Conservation (phyloP, 257 asterid genomes). For the Solanum appendiculatum region DNA sequence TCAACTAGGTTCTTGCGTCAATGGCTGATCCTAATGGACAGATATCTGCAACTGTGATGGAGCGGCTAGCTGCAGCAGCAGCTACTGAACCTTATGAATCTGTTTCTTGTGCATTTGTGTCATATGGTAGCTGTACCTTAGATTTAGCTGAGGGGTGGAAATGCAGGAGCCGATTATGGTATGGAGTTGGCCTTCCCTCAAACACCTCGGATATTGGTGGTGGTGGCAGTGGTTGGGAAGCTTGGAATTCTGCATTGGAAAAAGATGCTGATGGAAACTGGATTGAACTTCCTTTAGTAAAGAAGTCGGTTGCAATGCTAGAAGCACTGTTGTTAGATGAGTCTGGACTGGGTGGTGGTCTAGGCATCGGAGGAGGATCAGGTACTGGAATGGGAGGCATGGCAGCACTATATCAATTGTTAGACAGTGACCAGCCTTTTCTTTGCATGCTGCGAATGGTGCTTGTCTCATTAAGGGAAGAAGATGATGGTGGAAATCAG, state of each 20-base stretch:
- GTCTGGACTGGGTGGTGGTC: conserved; percentile 96
- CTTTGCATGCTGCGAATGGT: conserved; percentile 98
- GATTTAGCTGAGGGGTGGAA: conserved; percentile 97
- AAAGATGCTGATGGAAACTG: conserved; percentile 78
- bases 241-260: conserved; percentile 85
- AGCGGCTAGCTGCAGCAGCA: conserved; percentile 86
- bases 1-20: conserved; percentile 70
- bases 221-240: conserved; percentile 98
- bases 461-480: conserved; percentile 87
- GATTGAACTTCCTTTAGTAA: conserved; percentile 88
- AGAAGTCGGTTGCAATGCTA: conserved; percentile 90
- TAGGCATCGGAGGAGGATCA: conserved; percentile 99
- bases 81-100: conserved; percentile 97
- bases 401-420: conserved; percentile 85
- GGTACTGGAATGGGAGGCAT: conserved; percentile 99
- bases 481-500: conserved; percentile 74
- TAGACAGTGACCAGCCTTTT: conserved; percentile 98
- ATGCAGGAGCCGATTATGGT: conserved; percentile 93
- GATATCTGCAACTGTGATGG: conserved; percentile 78
- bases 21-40: conserved; percentile 91
- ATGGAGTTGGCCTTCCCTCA: conserved; percentile 70
- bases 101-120: conserved; percentile 86
- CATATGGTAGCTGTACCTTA: conserved; percentile 80
- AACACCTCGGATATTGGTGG: conserved; percentile 57
- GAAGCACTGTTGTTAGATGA: conserved; percentile 91